Conservation (phyloP, 805 yeast species). For the Pichia eremophila region DNA sequence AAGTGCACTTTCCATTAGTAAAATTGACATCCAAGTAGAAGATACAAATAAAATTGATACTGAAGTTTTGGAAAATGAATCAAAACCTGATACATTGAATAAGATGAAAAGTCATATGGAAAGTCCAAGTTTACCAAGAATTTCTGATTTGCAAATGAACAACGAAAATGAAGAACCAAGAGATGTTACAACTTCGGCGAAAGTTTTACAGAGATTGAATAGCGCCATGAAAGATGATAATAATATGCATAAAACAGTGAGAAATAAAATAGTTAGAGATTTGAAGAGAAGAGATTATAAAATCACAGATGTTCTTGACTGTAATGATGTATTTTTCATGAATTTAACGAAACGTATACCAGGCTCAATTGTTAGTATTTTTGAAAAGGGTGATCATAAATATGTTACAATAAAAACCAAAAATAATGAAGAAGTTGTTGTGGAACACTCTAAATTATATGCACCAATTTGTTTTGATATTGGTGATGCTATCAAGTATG, state of each 20-base stretch:
- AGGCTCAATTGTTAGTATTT: neutral
- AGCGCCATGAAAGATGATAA: neutral
- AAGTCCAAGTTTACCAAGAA: no score
- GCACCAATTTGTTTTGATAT: conserved; percentile 14
- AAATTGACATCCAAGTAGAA: conserved; percentile 1
- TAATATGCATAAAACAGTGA: neutral
- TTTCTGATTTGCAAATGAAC: no score
- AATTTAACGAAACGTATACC: neutral
- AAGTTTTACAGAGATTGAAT: neutral
- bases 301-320: conserved; percentile 1
- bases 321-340: neutral
- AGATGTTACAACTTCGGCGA: neutral
- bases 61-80: no score
- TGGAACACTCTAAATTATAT: conserved; percentile 7
- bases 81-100: no score
- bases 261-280: neutral
- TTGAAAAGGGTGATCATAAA: neutral
- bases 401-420: conserved; percentile 1
- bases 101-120: neutral
- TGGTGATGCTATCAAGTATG: conserved; percentile 11
- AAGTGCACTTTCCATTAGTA: conserved; percentile 6
- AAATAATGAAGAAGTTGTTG: neutral
- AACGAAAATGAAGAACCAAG: neutral
- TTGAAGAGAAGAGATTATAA: neutral
- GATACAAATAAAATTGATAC: neutral